phyloP scores from a whole-genome alignment of 352 stramenopile species.

The Globisporangium nunn region DNA sequence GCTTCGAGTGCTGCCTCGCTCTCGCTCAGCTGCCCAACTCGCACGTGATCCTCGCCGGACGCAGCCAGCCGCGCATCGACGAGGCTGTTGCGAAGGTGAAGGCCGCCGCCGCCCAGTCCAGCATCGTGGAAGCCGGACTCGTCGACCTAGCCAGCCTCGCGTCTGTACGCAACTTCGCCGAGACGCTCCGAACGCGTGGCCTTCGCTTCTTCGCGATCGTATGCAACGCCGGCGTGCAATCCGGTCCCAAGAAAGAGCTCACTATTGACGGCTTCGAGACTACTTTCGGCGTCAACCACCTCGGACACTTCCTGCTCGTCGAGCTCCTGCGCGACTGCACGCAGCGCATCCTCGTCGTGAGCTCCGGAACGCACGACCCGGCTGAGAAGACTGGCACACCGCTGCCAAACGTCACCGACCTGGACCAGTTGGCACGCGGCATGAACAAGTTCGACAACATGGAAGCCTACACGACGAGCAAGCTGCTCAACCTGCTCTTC shows the following conservation, averaged over 20 bases:
- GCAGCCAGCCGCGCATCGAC: slow-evolving; percentile 19
- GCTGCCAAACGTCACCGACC: slow-evolving; percentile 16
- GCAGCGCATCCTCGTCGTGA: slow-evolving; percentile 19
- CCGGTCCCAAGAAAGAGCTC: slow-evolving; percentile 5
- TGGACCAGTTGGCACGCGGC: slow-evolving; percentile 17
- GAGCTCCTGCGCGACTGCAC: slow-evolving; percentile 15
- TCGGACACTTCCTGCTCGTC: slow-evolving; percentile 31
- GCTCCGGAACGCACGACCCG: slow-evolving; percentile 23
- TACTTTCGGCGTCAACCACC: slow-evolving; percentile 32
- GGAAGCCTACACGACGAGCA: slow-evolving; percentile 22
- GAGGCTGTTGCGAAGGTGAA: slow-evolving; percentile 13
- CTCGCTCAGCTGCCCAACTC: slow-evolving; percentile 19
- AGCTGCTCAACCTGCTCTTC: slow-evolving; percentile 26
- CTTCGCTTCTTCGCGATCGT: slow-evolving; percentile 22
- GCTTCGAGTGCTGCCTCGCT: slow-evolving; percentile 19
- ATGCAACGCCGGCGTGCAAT: slow-evolving; percentile 34
- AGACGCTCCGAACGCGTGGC: slow-evolving; percentile 10
- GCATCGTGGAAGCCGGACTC: slow-evolving; percentile 17
- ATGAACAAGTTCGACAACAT: slow-evolving; percentile 13
- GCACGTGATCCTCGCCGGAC: slow-evolving; percentile 24
- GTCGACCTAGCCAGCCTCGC: slow-evolving; percentile 28
- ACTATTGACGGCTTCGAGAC: slow-evolving; percentile 31
- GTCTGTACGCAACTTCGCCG: slow-evolving; percentile 18
- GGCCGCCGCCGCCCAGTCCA: slow-evolving; percentile 1
- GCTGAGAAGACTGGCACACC: slow-evolving; percentile 12